Base-by-base conservation (phyloP, 345 rosid species). In the Pistacia atlantica region DNA sequence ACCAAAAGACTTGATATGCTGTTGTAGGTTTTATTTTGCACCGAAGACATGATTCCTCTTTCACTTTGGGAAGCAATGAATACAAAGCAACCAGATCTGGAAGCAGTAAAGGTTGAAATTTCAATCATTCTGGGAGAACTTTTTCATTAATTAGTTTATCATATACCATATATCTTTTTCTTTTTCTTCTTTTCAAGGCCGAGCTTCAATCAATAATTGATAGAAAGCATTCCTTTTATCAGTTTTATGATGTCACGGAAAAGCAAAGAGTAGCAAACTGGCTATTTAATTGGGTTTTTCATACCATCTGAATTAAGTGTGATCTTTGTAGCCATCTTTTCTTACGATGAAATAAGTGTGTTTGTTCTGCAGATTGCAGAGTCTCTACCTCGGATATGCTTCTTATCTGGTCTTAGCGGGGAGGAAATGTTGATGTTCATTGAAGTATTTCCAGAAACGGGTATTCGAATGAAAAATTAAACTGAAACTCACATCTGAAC, bases 351-450 rank as follows among this genome's bases (percentile, higher is more conserved):
- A 11, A 28, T 65, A 58, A 52, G 38, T 22, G 4, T 59, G 55
- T 4, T 49, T 65, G 35, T 67, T 62, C 60, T 76, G 76, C 85
- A 95, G 97, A 58, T 91, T 3, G 95, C 92, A 0, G 80, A 86
- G 75, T 84, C 93, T 8, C 63, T 92, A 67, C 97, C 97, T 35
- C 85, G 94, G 65, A 91, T 95, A 65, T 92, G 97, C 89, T 85
- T 91, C 82, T 83, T 92, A 57, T 95, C 97, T 62, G 97, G 97
- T 72, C 93, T 93, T 70, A 90, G 81, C 16, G 97, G 98, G 73
- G 98, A 95, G 81, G 98, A 95, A 85, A 90, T 87, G 90, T 91
- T 89, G 91, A 95, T 95, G 98, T 90, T 95, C 82, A 90, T 93
- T 25, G 95, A 93, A 79, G 92, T 95, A 72, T 95, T 91, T 71